Conservation (phyloP, 176 grass and related monocot genomes). For the Ampelocalamus luodianensis region DNA sequence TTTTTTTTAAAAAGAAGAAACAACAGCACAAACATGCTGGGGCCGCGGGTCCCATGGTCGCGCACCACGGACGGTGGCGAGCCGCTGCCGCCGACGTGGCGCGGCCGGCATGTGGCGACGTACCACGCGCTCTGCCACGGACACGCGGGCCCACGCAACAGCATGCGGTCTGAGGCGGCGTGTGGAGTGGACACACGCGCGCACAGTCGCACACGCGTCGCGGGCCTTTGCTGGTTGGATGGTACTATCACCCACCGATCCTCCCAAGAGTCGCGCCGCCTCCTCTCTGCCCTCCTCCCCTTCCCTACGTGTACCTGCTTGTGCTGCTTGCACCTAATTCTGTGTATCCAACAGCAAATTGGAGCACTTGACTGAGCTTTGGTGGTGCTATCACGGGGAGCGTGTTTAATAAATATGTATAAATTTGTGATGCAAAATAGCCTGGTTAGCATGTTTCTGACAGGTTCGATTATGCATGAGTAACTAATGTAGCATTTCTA, state of each 20-base stretch:
- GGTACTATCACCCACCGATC: neutral
- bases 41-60: neutral
- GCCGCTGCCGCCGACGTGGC: conserved; percentile 53
- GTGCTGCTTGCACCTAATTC: neutral
- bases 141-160: neutral
- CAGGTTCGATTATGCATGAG: too few relatives aligned
- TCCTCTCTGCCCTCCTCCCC: neutral
- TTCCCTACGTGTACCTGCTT: neutral
- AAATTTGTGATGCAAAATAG: too few relatives aligned
- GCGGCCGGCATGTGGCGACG: neutral
- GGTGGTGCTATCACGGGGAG: too few relatives aligned
- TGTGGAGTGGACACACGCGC: too few relatives aligned
- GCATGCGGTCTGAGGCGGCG: too few relatives aligned
- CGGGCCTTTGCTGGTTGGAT: neutral
- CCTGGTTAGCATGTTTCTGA: too few relatives aligned
- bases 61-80: conserved; percentile 86
- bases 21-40: neutral
- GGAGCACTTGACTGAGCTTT: too few relatives aligned
- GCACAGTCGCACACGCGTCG: too few relatives aligned
- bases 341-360: neutral
- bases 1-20: too few relatives aligned
- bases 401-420: too few relatives aligned
- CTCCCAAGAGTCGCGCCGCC: neutral
- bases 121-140: neutral
- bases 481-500: neutral